A percentile compares a stretch with the other conserved stretches of the same genome.
phyloP scores from a whole-genome alignment of 225 moss, liverwort and hornwort genomes.

The Polytrichum formosum region DNA sequence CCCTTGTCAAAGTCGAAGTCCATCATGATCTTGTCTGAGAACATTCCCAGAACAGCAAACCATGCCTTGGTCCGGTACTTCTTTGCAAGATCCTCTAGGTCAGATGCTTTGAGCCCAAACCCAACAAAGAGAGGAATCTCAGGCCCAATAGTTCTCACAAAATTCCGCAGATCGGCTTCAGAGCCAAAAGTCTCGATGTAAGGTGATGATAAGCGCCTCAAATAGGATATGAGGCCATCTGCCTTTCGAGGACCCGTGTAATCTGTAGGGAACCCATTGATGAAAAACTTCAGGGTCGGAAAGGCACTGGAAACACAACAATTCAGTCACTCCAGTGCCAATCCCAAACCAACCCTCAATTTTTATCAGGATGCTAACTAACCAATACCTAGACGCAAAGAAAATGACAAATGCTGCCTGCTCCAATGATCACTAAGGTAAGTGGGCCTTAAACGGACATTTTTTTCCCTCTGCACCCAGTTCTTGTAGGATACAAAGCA shows the following conservation, averaged over 20 bases:
- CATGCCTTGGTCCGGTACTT: conserved; percentile 70
- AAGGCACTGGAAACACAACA: conserved; percentile 69
- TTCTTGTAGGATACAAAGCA: too few relatives aligned
- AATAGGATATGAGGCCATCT: conserved; percentile 63
- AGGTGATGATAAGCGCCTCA: conserved; percentile 66
- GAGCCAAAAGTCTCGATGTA: conserved; percentile 42
- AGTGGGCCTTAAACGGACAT: too few relatives aligned
- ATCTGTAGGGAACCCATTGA: conserved; percentile 81
- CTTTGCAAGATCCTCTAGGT: conserved; percentile 62
- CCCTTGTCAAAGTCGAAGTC: conserved; percentile 77
- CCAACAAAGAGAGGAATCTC: conserved; percentile 75
- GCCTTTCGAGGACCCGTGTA: conserved; percentile 72
- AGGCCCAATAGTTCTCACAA: conserved; percentile 49
- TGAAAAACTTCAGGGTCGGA: conserved; percentile 97
- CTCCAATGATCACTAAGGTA: too few relatives aligned
- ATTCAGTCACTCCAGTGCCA: conserved; percentile 30
- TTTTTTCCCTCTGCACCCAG: too few relatives aligned
- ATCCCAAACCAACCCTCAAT: not conserved
- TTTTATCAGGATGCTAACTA: too few relatives aligned
- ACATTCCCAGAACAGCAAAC: conserved; percentile 68
- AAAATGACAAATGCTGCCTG: too few relatives aligned
- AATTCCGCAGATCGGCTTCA: conserved; percentile 50
- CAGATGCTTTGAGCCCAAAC: conserved; percentile 61
- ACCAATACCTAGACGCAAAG: too few relatives aligned
- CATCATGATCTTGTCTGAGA: conserved; percentile 59